A percentile compares a stretch with the other conserved stretches of the same genome.
These are phyloP conservation scores for Geotrichum ghanense DNA, from an alignment of 805 yeast species.

Conservation along the genomic window DNA sequence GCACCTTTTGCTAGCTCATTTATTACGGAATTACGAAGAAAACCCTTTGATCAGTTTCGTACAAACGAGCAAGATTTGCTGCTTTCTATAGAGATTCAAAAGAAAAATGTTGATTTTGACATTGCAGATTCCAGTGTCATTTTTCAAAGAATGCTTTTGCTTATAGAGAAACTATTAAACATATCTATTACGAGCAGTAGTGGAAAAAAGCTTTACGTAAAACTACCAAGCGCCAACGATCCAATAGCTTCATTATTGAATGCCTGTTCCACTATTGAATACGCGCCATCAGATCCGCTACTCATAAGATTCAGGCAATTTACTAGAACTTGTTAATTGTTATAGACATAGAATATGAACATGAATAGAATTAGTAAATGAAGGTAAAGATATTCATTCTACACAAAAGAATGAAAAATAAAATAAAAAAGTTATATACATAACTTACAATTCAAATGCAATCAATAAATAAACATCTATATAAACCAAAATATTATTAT, in stretches of 20 bases:
- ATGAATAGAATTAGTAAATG: too few relatives aligned
- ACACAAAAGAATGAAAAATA: too few relatives aligned
- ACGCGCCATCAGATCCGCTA: not conserved
- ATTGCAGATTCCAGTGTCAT: not conserved
- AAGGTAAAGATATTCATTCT: too few relatives aligned
- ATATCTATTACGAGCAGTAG: not conserved
- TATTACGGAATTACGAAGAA: not conserved
- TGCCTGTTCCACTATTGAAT: not conserved
- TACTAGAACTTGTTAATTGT: too few relatives aligned
- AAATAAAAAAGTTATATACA: too few relatives aligned
- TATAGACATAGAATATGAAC: too few relatives aligned
- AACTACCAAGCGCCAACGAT: not conserved
- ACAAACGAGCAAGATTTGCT: not conserved
- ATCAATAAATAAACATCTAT: too few relatives aligned
- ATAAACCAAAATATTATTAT: not conserved
- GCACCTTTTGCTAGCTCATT: not conserved
- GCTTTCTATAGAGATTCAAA: not conserved
- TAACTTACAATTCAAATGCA: too few relatives aligned
- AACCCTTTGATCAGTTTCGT: not conserved
- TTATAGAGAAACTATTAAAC: not conserved
- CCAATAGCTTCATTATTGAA: not conserved
- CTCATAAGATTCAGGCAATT: not conserved
- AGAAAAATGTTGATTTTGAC: not conserved
- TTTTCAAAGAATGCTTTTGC: not conserved
- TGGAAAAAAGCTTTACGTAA: not conserved